Evolutionary conservation across 2,329 filamentous ascomycete genomes (phyloP).

Genomic region (Magnaporthiopsis incrustans): DNA sequence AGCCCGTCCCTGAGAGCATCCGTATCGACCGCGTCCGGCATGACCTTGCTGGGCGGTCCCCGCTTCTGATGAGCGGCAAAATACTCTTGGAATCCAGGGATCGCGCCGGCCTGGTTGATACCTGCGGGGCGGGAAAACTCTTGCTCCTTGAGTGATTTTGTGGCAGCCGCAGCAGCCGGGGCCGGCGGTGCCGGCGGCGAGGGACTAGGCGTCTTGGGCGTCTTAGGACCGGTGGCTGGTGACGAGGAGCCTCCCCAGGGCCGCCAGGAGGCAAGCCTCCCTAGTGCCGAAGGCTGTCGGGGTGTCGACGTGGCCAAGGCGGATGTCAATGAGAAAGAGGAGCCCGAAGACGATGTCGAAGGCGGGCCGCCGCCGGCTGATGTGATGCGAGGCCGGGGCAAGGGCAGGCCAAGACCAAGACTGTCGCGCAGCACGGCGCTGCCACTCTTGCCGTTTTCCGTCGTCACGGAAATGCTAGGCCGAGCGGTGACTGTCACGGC

Average conservation of each 20-base stretch:
- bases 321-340: not conserved
- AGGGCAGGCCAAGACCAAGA: slow-evolving; percentile 30
- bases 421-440: slow-evolving; percentile 52
- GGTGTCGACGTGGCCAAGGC: not conserved
- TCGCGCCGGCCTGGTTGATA: slow-evolving; percentile 70
- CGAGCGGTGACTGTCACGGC: slow-evolving; percentile 51
- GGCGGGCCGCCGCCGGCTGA: slow-evolving; percentile 17
- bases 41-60: slow-evolving; percentile 47
- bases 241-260: slow-evolving; percentile 30
- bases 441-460: slow-evolving; percentile 35
- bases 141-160: slow-evolving; percentile 18
- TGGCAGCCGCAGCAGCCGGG: slow-evolving; percentile 19
- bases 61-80: slow-evolving; percentile 41
- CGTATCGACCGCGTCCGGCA: slow-evolving; percentile 49
- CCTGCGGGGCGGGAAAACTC: slow-evolving; percentile 51
- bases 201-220: not conserved
- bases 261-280: slow-evolving; percentile 25
- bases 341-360: not conserved
- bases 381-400: slow-evolving; percentile 17
- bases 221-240: not conserved
- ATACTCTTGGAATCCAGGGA: slow-evolving; percentile 61
- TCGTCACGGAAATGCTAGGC: slow-evolving; percentile 39
- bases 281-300: slow-evolving; percentile 11
- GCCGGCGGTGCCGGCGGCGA: slow-evolving; percentile 1
- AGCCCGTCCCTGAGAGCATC: slow-evolving; percentile 54